A percentile compares a stretch with the other conserved stretches of the same genome.
Evolutionary conservation across 2,329 filamentous ascomycete genomes (phyloP).

Genomic region (Diplodia sapinea): DNA sequence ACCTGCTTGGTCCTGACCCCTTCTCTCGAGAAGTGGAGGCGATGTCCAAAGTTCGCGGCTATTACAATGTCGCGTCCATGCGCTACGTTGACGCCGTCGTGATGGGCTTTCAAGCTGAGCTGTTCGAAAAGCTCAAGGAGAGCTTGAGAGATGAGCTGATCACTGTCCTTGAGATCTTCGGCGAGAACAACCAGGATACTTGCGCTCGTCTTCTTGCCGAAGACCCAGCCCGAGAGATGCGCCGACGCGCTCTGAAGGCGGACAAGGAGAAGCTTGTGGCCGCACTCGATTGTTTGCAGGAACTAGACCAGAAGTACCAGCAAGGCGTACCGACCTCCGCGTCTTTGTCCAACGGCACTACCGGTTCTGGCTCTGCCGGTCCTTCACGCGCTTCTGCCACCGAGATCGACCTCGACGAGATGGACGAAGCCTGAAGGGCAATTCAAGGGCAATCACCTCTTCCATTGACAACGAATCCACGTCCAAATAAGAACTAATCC

Average conservation of each 20-base stretch:
- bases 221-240: slow-evolving; percentile 41
- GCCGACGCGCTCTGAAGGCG: slow-evolving; percentile 37
- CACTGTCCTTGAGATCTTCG: slow-evolving; percentile 16
- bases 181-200: background rate
- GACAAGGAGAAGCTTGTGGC: slow-evolving; percentile 41
- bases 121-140: slow-evolving; percentile 33
- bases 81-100: slow-evolving; percentile 66
- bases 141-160: slow-evolving; percentile 37
- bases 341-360: background rate
- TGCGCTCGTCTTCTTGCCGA: slow-evolving; percentile 43
- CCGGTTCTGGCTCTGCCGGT: background rate
- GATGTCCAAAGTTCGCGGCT: slow-evolving; percentile 68
- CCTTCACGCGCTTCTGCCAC: background rate
- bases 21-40: slow-evolving; percentile 67
- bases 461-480: too few relatives aligned
- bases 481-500: background rate
- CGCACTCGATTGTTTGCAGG: slow-evolving; percentile 37
- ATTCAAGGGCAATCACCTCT: too few relatives aligned
- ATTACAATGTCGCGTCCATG: slow-evolving; percentile 70
- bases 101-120: slow-evolving; percentile 47
- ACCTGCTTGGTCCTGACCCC: slow-evolving; percentile 60
- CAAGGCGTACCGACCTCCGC: background rate
- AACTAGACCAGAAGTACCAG: slow-evolving; percentile 32
- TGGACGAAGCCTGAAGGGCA: background rate
- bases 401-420: background rate